Percentiles rank a stretch among this genome's conserved stretches.
Conservation (phyloP, 2,329 filamentous ascomycete genomes). For the Fusarium neocosmosporiellum region DNA sequence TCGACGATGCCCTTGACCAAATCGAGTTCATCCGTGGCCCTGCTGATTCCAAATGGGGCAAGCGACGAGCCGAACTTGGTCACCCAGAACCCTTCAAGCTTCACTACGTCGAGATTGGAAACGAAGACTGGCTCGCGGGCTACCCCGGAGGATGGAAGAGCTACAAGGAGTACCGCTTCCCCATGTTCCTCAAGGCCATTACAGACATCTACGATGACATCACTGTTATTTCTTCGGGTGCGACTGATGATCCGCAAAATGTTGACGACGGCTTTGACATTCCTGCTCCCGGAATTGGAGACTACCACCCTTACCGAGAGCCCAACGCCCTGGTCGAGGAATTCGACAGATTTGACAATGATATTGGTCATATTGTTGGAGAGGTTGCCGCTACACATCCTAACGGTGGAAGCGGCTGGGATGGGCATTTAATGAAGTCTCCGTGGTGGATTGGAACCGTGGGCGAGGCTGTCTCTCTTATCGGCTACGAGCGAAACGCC, state of each 20-base stretch:
- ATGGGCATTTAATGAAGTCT: constrained; percentile 57
- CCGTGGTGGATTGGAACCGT: constrained; percentile 71
- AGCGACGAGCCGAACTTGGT: constrained; percentile 67
- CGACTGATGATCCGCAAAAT: constrained; percentile 58
- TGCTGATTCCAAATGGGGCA: constrained; percentile 65
- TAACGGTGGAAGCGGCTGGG: constrained; percentile 62
- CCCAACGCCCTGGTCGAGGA: constrained; percentile 61
- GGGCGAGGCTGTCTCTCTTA: constrained; percentile 72
- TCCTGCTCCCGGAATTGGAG: constrained; percentile 55
- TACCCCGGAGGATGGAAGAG: constrained; percentile 59
- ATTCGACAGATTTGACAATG: constrained; percentile 66
- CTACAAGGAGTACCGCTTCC: constrained; percentile 67
- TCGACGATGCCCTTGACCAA: constrained; percentile 71
- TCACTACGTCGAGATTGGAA: constrained; percentile 73
- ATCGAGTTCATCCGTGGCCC: constrained; percentile 72
- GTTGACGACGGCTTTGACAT: constrained; percentile 51
- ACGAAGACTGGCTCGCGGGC: constrained; percentile 72
- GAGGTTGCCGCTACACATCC: constrained; percentile 65
- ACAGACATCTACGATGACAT: constrained; percentile 66
- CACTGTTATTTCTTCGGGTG: constrained; percentile 63
- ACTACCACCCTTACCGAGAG: constrained; percentile 64
- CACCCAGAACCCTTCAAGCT: constrained; percentile 71
- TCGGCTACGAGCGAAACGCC: constrained; percentile 73
- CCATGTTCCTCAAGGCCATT: constrained; percentile 70
- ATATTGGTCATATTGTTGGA: constrained; percentile 53